Percentiles rank a stretch among this genome's conserved stretches.
These are phyloP conservation scores for Trypanosoma lewisi DNA, from an alignment of 208 protist genomes.

Conservation along the genomic window DNA sequence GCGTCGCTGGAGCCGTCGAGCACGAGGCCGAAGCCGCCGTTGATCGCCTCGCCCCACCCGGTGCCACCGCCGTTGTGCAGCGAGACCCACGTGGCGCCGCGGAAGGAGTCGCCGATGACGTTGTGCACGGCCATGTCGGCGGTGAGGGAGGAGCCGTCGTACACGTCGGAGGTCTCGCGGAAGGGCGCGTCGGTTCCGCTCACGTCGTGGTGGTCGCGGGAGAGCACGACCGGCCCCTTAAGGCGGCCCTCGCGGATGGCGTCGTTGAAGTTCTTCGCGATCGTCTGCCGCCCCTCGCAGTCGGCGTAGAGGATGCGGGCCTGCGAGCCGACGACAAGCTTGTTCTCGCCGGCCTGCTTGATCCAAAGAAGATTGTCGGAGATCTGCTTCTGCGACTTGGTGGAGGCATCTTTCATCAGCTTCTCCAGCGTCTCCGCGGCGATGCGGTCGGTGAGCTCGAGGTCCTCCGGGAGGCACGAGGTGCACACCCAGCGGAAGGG, in stretches of 20 bases:
- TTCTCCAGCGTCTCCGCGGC: slow-evolving; percentile 60
- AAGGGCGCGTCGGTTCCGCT: slow-evolving; percentile 77
- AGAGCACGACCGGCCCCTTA: slow-evolving; percentile 47
- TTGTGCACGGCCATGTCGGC: slow-evolving; percentile 88
- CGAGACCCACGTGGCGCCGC: slow-evolving; percentile 80
- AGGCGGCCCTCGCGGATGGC: slow-evolving; percentile 62
- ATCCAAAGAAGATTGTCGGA: slow-evolving; percentile 89
- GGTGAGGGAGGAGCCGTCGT: slow-evolving; percentile 72
- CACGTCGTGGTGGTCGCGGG: slow-evolving; percentile 90
- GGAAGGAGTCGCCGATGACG: slow-evolving; percentile 58
- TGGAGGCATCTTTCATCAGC: slow-evolving; percentile 28
- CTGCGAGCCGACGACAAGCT: slow-evolving; percentile 88
- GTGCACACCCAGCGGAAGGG: slow-evolving; percentile 89
- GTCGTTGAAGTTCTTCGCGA: slow-evolving; percentile 79
- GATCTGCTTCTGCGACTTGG: slow-evolving; percentile 30
- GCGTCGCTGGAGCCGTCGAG: slow-evolving; percentile 72
- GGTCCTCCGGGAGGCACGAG: slow-evolving; percentile 43
- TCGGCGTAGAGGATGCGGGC: slow-evolving; percentile 88
- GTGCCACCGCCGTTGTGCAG: slow-evolving; percentile 89
- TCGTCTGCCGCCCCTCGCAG: slow-evolving; percentile 44
- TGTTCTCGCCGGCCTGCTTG: slow-evolving; percentile 51
- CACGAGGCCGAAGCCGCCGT: slow-evolving; percentile 90
- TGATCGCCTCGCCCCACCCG: slow-evolving; percentile 87
- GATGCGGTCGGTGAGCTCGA: slow-evolving; percentile 68
- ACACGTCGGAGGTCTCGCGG: slow-evolving; percentile 85